Base-by-base conservation (phyloP, 2,329 filamentous ascomycete genomes). In the Penicillium brasilianum region DNA sequence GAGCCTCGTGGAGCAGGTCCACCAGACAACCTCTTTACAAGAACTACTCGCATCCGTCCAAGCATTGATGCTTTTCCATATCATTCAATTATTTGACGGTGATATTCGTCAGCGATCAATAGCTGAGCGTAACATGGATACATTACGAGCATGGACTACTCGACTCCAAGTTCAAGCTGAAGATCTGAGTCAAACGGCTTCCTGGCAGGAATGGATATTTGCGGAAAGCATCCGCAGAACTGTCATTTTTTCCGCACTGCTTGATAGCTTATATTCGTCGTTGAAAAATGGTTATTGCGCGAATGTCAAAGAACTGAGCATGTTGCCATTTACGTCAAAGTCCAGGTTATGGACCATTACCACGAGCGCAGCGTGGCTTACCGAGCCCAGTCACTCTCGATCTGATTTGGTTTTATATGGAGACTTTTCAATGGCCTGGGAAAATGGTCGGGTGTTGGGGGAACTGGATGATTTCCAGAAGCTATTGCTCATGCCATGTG, bases 51-150 rank as follows among this genome's bases (percentile, higher is more conserved):
- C 59, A 43, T 43, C 50, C 14, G 36, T 51, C 1, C 55, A 50
- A 46, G 43, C 50, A 37, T 49, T 54, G 39, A 39, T 53, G 28
- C 43, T 55, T 14, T 55, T 58, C 14, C 60, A 62, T 1, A 60
- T 57, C 1, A 63, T 65, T 5, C 63, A 65, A 30, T 50, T 65
- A 7, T 63, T 65, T n/a, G 60, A 65, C n/a, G 60, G 63, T 14
- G 52, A 63, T 36, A 53, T 63, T 3, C 57, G 63, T 13, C 58
- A 61, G 20, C 60, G 60, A 10, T 51, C 52, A 13, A 34, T 65
- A 34, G 63, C 63, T 7, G 63, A 65, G 25, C 58, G 55, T 22
- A 53, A 59, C 20, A 41, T 62, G 46, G 46, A 46, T 20, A 58
- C 25, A n/a, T 13, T 65, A 3, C 48, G 36, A n/a, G 16, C 20